phyloP scores from a whole-genome alignment of 805 yeast genomes.

The Barnettozyma populi region DNA sequence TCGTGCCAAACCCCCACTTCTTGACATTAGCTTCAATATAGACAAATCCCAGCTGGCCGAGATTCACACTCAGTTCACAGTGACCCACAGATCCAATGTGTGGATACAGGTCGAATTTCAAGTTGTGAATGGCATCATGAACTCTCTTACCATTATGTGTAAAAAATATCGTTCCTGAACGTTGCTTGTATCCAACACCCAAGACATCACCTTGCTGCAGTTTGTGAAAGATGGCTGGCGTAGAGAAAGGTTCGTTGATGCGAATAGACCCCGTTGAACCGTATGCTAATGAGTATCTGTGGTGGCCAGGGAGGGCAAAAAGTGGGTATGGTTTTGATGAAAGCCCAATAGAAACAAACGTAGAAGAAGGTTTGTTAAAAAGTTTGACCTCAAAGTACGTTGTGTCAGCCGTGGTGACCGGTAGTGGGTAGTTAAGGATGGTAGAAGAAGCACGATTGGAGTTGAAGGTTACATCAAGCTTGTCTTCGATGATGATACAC shows the following conservation, averaged over 20 bases:
- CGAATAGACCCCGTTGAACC: constrained; percentile 69
- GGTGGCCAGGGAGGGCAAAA: constrained; percentile 70
- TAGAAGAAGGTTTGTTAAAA: constrained; percentile 42
- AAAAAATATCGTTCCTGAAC: constrained; percentile 81
- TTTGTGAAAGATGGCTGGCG: constrained; percentile 34
- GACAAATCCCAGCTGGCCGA: constrained; percentile 76
- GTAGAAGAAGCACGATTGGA: constrained; percentile 15
- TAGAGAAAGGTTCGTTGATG: constrained; percentile 54
- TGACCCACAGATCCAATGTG: constrained; percentile 35
- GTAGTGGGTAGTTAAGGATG: constrained; percentile 44
- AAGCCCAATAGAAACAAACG: constrained; percentile 59
- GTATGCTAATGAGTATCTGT: constrained; percentile 63
- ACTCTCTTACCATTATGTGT: constrained; percentile 91
- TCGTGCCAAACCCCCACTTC: constrained; percentile 67
- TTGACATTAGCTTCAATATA: constrained; percentile 81
- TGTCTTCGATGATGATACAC: constrained; percentile 57
- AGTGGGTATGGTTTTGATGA: constrained; percentile 71
- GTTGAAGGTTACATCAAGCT: constrained; percentile 42
- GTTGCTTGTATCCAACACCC: constrained; percentile 83
- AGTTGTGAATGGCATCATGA: constrained; percentile 71
- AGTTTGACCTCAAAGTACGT: constrained; percentile 78
- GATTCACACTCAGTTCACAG: constrained; percentile 43
- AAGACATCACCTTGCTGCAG: constrained; percentile 83
- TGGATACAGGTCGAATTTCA: constrained; percentile 40
- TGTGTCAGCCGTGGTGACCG: constrained; percentile 21